phyloP scores from a whole-genome alignment of 2,329 filamentous ascomycete species.

The Paraphoma sp. region DNA sequence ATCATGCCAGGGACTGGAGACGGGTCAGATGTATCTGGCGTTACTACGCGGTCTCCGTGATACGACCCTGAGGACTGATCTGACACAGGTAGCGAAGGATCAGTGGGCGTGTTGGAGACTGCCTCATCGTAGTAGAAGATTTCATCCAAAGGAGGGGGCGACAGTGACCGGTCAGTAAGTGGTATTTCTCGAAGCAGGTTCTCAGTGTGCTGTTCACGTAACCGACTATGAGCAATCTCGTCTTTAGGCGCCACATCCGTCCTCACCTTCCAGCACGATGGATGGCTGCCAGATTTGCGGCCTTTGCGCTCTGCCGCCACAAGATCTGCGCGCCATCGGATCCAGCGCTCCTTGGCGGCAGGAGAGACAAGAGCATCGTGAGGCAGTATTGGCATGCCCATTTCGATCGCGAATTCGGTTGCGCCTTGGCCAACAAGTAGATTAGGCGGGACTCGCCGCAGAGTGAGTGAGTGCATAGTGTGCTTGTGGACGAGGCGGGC shows the following conservation, averaged over 20 bases:
- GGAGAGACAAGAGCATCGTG: slow-evolving; percentile 82
- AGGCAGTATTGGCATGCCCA: slow-evolving; percentile 75
- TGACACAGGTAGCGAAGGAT: slow-evolving; percentile 21
- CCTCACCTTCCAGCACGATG: slow-evolving; percentile 35
- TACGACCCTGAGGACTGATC: slow-evolving; percentile 26
- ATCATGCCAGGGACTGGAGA: slow-evolving; percentile 5
- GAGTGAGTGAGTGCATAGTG: slow-evolving; percentile 76
- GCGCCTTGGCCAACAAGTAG: slow-evolving; percentile 87
- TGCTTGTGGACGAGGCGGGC: slow-evolving; percentile 83
- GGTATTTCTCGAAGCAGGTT: slow-evolving; percentile 32
- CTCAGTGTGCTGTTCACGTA: slow-evolving; percentile 48
- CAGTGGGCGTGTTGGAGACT: slow-evolving; percentile 16
- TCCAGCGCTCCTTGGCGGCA: slow-evolving; percentile 78
- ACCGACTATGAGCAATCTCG: slow-evolving; percentile 37
- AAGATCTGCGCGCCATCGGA: slow-evolving; percentile 77
- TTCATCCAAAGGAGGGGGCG: slow-evolving; percentile 33
- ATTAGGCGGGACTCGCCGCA: slow-evolving; percentile 90
- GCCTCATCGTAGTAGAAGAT: slow-evolving; percentile 20
- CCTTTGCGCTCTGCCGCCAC: slow-evolving; percentile 63
- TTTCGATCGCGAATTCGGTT: slow-evolving; percentile 80
- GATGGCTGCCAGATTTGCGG: slow-evolving; percentile 35
- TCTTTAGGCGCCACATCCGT: slow-evolving; percentile 31
- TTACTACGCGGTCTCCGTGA: slow-evolving; percentile 17
- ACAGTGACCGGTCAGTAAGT: slow-evolving; percentile 16
- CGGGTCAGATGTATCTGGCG: slow-evolving; percentile 23